A percentile compares a stretch with the other conserved stretches of the same genome.
Conservation (phyloP, 495 filamentous ascomycete genomes). For the Neurospora discreta region DNA sequence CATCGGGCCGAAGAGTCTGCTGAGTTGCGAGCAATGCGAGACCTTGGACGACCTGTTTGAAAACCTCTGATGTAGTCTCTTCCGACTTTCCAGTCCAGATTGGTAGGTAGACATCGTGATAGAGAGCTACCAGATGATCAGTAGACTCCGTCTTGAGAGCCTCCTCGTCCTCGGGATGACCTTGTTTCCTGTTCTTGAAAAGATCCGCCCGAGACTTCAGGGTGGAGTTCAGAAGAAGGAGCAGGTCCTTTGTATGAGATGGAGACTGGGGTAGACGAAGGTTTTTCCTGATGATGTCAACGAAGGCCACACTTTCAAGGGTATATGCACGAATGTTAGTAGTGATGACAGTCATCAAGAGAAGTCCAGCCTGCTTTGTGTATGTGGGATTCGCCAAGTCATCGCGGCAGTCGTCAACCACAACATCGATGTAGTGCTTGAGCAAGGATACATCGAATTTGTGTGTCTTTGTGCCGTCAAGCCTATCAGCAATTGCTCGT, state of each 20-base stretch:
- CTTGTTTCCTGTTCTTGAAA: conserved; percentile 11
- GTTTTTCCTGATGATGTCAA: conserved; percentile 27
- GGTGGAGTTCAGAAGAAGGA: conserved; percentile 30
- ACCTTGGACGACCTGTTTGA: conserved; percentile 30
- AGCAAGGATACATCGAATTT: conserved; percentile 24
- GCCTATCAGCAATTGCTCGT: conserved; percentile 27
- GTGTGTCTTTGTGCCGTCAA: conserved; percentile 22
- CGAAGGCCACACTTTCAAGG: conserved; percentile 20
- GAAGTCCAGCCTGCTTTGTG: conserved; percentile 31
- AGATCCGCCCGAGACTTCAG: conserved; percentile 26
- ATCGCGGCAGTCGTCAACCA: conserved; percentile 31
- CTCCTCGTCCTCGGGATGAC: conserved; percentile 15
- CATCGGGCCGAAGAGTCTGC: conserved; percentile 8
- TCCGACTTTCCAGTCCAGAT: conserved; percentile 23
- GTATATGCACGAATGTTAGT: conserved; percentile 22
- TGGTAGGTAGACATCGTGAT: conserved; percentile 28
- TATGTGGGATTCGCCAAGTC: conserved; percentile 35
- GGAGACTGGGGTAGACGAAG: conserved; percentile 29
- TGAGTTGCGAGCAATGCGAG: conserved; percentile 28
- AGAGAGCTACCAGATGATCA: conserved; percentile 14
- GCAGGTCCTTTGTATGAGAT: conserved; percentile 29
- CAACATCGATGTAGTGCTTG: conserved; percentile 23
- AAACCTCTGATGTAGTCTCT: conserved; percentile 17
- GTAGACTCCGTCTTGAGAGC: conserved; percentile 10
- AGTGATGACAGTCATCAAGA: conserved; percentile 33